Evolutionary conservation across 2,329 filamentous ascomycete genomes (phyloP), one percentile per base, ranked within the genome.

Genomic region (Fusarium poae): DNA sequence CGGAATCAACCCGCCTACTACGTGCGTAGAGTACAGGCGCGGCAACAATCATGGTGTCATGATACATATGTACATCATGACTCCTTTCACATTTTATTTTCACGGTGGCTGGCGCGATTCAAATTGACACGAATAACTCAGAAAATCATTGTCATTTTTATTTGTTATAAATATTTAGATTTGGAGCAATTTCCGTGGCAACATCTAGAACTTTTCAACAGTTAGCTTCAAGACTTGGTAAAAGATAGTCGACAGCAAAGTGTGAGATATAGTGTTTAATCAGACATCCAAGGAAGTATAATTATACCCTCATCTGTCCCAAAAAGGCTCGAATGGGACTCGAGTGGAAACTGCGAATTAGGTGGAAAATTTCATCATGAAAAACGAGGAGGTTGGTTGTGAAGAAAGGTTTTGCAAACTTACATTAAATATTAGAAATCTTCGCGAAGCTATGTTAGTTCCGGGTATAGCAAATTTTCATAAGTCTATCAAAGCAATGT

Each of bases 271-370:
- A 35, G 67, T 76, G 70, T 77, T 74, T 74, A 68, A 82, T 91
- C 87, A 90, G 89, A 91, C 89, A 91, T 91, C 90, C 89, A 92
- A 92, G 88, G 89, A 91, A 91, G 89, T 77, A 78, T 82, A 79
- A 78, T 39, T 39, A 39, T 39, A 79, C 89, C 85, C 85, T 92
- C 90, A 92, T 90, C 77, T 89, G 83, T 85, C 86, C 85, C 86
- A 82, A 82, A 83, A 85, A 88, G 88, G 88, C 89, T 90, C 88
- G 79, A 70, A 79, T 81, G 85, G 85, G 86, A 86, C 89, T 92
- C 89, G 84, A 92, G 91, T 92, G 91, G 89, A 93, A 93, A 93
- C 91, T 93, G 91, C 91, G 91, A 94, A 93, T 92, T 84, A 87
- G 83, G 85, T 80, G 87, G 89, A 84, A 86, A 86, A 80, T 89